Conservation (phyloP, 805 yeast species). For the Candida ponderosae region DNA sequence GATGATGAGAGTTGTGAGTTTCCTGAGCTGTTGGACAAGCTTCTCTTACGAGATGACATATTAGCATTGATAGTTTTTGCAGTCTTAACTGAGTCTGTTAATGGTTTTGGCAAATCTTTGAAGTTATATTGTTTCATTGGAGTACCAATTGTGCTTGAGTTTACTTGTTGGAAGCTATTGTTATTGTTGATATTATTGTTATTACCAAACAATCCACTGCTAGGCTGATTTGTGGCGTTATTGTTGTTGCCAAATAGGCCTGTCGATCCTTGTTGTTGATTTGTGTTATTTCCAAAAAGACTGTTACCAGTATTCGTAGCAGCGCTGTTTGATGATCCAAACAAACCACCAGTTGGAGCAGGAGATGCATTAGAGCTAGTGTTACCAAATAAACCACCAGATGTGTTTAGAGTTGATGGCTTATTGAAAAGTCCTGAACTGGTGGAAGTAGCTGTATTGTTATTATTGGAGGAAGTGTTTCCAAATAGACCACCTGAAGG, state of each 20-base stretch:
- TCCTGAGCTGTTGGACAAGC: slow-evolving; percentile 13
- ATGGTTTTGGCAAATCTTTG: slow-evolving; percentile 29
- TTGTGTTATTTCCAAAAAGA: slow-evolving; percentile 1
- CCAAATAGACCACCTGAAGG: slow-evolving; percentile 17
- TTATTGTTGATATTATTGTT: slow-evolving; percentile 4
- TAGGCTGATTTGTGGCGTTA: not conserved
- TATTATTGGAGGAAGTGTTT: slow-evolving; percentile 4
- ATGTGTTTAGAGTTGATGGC: too few relatives aligned
- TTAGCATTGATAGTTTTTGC: slow-evolving; percentile 7
- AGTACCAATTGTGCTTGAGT: slow-evolving; percentile 17
- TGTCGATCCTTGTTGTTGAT: too few relatives aligned
- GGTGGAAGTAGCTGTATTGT: slow-evolving; percentile 3
- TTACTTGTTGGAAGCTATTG: slow-evolving; percentile 1
- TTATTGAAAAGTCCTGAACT: too few relatives aligned
- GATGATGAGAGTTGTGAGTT: slow-evolving; percentile 12
- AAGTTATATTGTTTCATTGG: slow-evolving; percentile 21
- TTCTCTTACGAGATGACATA: slow-evolving; percentile 15
- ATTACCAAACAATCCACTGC: not conserved
- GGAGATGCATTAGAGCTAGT: slow-evolving; percentile 2
- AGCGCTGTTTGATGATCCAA: slow-evolving; percentile 8
- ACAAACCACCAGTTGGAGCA: slow-evolving; percentile 9
- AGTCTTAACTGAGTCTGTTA: slow-evolving; percentile 23
- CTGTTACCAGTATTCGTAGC: slow-evolving; percentile 8
- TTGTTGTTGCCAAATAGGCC: slow-evolving; percentile 4
- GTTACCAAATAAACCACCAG: slow-evolving; percentile 22